Evolutionary conservation across 2,329 filamentous ascomycete genomes (phyloP), one percentile per base, ranked within the genome.

Genomic region (Lasiodiplodia hormozganensis): DNA sequence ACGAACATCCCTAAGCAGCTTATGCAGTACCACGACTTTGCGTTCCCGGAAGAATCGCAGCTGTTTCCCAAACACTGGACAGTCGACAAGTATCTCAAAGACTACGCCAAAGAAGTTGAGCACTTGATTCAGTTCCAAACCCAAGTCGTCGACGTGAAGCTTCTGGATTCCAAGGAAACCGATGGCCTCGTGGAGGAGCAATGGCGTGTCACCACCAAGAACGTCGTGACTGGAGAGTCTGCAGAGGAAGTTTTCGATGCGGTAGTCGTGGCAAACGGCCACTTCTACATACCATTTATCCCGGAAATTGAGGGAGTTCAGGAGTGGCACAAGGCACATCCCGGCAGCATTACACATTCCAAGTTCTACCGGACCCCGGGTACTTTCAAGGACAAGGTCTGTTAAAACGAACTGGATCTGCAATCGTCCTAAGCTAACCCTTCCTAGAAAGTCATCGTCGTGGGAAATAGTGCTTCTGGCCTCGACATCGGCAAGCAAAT

Each of bases 401-500:
- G 69, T 43, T 28, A 7, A 7, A 23, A 23, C 12, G 3, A 6
- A 31, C 21, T 16, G 18, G 34, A 10, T n/a, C 25, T 16, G 18
- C 2, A 7, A 16, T 14, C 8, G 16, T 12, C 18, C 11, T 6
- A 34, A 8, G 52, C 49, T 67, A 51, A 67, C 2, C 38, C 28
- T 12, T 0, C 16, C 6, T 16, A 92, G 77, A 96, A 92, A 78
- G 92, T 96, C 12, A 79, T 97, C 5, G 86, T 97, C 0, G 89
- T 97, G 0, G 95, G 95, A 11, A 96, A 93, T 74, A 91, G 91
- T 0, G 91, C 94, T 0, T 97, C 93, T 0, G 95, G 93, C 0
- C 81, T 93, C 18, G 95, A 98, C 75, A 93, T 98, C 73, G 90
- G 90, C 18, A 81, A 85, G 2, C 95, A 97, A 76, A 91, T 97